A percentile compares a stretch with the other conserved stretches of the same genome.
Conservation (phyloP, 441 rosid genomes). For the Macaranga tanarius region DNA sequence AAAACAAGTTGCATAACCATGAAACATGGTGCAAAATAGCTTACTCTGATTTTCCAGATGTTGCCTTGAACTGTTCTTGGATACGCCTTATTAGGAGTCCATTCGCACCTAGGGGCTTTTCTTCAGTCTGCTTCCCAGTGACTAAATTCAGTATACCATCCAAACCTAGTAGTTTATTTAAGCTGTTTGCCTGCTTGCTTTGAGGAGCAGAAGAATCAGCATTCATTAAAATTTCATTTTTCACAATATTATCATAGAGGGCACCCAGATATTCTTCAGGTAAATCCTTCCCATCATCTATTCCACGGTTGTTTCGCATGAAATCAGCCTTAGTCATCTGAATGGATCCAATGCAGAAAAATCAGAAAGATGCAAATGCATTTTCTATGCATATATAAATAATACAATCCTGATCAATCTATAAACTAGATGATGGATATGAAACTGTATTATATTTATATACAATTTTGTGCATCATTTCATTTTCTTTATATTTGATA, state of each 20-base stretch:
- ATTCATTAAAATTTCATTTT: conserved; percentile 90
- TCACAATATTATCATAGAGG: conserved; percentile 85
- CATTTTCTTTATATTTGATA: conserved; percentile 4
- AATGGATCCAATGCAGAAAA: conserved; percentile 32
- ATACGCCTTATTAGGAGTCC: conserved; percentile 94
- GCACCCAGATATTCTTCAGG: conserved; percentile 85
- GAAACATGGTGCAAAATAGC: conserved; percentile 28
- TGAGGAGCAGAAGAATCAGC: conserved; percentile 78
- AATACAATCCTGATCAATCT: neutral
- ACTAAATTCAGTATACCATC: conserved; percentile 94
- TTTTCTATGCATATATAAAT: conserved; percentile 9
- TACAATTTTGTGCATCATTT: neutral
- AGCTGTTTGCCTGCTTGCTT: conserved; percentile 86
- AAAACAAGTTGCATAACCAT: neutral
- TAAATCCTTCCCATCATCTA: conserved; percentile 97
- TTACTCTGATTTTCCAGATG: conserved; percentile 94
- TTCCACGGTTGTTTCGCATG: conserved; percentile 88
- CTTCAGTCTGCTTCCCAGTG: conserved; percentile 82
- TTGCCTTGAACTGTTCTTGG: conserved; percentile 92
- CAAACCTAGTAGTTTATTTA: conserved; percentile 82
- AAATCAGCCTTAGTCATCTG: conserved; percentile 96
- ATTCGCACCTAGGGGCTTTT: conserved; percentile 92
- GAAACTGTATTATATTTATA: neutral
- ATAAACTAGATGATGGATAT: neutral
- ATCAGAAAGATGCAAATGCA: conserved; percentile 27